Base-by-base conservation (phyloP, 768 basidiomycete genomes). In the Collybia sp. region DNA sequence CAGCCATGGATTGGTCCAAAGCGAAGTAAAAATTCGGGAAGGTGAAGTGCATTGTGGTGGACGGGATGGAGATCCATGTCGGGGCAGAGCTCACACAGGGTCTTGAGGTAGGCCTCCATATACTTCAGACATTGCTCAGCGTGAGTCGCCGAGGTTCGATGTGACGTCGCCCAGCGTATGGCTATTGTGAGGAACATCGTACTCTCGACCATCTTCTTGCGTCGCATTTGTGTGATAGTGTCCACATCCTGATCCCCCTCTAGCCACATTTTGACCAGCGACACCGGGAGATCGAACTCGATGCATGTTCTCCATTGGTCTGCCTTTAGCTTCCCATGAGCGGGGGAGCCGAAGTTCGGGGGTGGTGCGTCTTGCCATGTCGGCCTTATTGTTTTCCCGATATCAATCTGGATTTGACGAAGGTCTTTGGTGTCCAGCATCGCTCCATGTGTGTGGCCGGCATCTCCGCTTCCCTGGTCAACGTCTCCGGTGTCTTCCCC, bases 11-110 rank as follows among this genome's bases (percentile, higher is more conserved):
- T n/a, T n/a, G n/a, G n/a, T n/a, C n/a, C 53, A 77, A 78, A 50
- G 65, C 71, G 19, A 73, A 68, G 67, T 70, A 78, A 55, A 59
- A 69, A 46, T 71, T 79, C 59, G 64, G 42, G 35, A 5, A 55
- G 33, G 19, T 55, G 54, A 4, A 55, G 51, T 1, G 50, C 47
- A 19, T 35, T 37, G 35, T 53, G 49, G 20, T 50, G 49, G 17
- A 48, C 54, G 16, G 44, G 46, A 12, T 47, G 37, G 13, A 51
- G 43, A 5, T 51, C 34, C 4, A 35, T 44, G 6, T 36, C 39
- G 2, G 57, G 55, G 34, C 46, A 49, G 37, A 55, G 43, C 10
- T 34, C 33, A 3, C 30, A 13, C 4, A 59, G 40, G 1, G 36
- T 31, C 13, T 25, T 12, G 18, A 57, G 17, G 46, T 54, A 61